A percentile compares a stretch with the other conserved stretches of the same genome.
Conservation (phyloP, 2,329 filamentous ascomycete genomes). For the Xylariales sp. region DNA sequence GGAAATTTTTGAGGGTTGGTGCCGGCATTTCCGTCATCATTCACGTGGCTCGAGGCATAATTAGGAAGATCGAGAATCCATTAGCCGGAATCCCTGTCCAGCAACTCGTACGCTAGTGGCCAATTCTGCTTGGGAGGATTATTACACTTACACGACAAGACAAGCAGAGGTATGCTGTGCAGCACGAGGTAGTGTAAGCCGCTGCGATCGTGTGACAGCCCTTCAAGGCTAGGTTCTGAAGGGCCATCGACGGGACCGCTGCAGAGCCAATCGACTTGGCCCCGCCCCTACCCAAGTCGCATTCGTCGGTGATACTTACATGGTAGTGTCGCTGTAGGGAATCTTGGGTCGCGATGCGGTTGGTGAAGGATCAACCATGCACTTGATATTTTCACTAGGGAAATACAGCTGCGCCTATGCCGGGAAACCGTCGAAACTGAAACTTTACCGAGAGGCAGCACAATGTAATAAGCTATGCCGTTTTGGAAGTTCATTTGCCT, state of each 20-base stretch:
- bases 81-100: conserved; percentile 26
- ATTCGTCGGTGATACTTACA: background rate
- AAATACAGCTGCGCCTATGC: background rate
- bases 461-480: background rate
- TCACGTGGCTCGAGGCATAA: conserved; percentile 35
- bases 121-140: background rate
- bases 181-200: conserved; percentile 10
- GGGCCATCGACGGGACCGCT: conserved; percentile 8
- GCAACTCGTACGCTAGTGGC: conserved; percentile 9
- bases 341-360: conserved; percentile 1
- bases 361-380: background rate
- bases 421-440: background rate
- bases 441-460: background rate
- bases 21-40: conserved; percentile 32
- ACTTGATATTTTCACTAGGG: too few relatives aligned
- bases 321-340: background rate
- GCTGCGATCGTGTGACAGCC: conserved; percentile 21
- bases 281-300: background rate
- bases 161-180: background rate
- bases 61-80: conserved; percentile 21
- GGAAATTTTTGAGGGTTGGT: conserved; percentile 14
- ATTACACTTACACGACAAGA: conserved; percentile 4
- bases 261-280: conserved; percentile 11
- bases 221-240: background rate
- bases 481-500: background rate